Conservation (phyloP, 2,329 filamentous ascomycete genomes). For the Paracorniculantispora psalliotae region DNA sequence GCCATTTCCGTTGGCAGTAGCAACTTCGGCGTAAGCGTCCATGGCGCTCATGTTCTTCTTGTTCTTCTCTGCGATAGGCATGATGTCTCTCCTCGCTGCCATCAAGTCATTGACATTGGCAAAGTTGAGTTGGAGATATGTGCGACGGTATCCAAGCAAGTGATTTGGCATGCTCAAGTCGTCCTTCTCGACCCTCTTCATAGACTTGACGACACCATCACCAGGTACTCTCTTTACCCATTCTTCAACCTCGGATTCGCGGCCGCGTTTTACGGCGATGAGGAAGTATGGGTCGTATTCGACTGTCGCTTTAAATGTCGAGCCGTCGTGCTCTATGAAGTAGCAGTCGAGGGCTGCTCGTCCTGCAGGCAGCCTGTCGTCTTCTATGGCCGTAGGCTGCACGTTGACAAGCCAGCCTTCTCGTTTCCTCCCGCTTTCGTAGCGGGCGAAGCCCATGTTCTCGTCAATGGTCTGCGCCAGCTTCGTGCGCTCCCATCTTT, state of each 20-base stretch:
- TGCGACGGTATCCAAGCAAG: constrained; percentile 81
- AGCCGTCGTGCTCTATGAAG: constrained; percentile 85
- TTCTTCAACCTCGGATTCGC: constrained; percentile 91
- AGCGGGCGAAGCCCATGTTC: constrained; percentile 86
- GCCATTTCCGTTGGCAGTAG: constrained; percentile 65
- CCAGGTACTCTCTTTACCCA: constrained; percentile 76
- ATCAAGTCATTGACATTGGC: constrained; percentile 82
- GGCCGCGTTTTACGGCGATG: constrained; percentile 80
- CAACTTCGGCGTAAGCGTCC: constrained; percentile 97
- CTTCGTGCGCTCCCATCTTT: constrained; percentile 80
- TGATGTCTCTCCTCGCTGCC: constrained; percentile 75
- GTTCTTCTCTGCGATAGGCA: constrained; percentile 93
- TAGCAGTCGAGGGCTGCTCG: constrained; percentile 93
- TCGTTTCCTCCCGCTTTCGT: constrained; percentile 76
- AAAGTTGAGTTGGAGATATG: constrained; percentile 82
- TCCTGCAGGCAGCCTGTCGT: constrained; percentile 77
- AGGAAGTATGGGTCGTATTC: constrained; percentile 97
- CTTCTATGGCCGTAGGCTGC: constrained; percentile 82
- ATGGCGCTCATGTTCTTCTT: constrained; percentile 94
- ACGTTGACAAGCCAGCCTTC: constrained; percentile 95
- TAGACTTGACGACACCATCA: constrained; percentile 75
- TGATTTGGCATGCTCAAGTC: constrained; percentile 95
- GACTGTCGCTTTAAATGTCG: constrained; percentile 91
- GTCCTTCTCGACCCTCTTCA: constrained; percentile 81
- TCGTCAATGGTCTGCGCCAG: constrained; percentile 90